phyloP scores from a whole-genome alignment of 352 stramenopile genomes.

The Phytopythium ostracodes region DNA sequence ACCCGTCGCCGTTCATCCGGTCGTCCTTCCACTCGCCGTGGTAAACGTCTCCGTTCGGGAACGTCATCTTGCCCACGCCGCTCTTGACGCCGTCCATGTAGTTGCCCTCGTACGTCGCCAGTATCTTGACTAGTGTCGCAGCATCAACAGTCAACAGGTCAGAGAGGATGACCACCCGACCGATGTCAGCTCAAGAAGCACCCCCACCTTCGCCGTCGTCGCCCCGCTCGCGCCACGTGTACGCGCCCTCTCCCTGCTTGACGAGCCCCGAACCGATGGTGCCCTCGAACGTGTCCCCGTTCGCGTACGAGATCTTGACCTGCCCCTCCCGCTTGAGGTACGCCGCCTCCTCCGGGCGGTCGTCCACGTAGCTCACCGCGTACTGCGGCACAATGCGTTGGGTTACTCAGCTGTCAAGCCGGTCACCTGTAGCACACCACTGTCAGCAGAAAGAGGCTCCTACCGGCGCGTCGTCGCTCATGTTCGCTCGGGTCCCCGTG shows the following conservation, averaged over 20 bases:
- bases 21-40: conserved; percentile 86
- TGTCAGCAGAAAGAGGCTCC: background rate
- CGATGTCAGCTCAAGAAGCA: no score
- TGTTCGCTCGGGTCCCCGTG: background rate
- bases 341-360: conserved; percentile 81
- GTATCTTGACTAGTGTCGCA: conserved; percentile 40
- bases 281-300: conserved; percentile 90
- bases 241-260: conserved; percentile 87
- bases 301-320: conserved; percentile 87
- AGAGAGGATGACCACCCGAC: no score
- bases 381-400: conserved; percentile 26
- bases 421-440: background rate
- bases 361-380: conserved; percentile 81
- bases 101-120: conserved; percentile 79
- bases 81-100: conserved; percentile 85
- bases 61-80: conserved; percentile 90
- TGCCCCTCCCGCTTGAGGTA: conserved; percentile 81
- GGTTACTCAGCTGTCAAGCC: background rate
- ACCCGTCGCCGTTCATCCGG: conserved; percentile 87
- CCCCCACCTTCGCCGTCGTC: conserved; percentile 58
- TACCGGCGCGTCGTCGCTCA: conserved; percentile 5
- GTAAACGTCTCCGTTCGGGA: conserved; percentile 88
- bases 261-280: conserved; percentile 66
- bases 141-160: background rate
- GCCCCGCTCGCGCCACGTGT: conserved; percentile 76